Evolutionary conservation across 306 rosid genomes (phyloP).

Genomic region (Fagus crenata): DNA sequence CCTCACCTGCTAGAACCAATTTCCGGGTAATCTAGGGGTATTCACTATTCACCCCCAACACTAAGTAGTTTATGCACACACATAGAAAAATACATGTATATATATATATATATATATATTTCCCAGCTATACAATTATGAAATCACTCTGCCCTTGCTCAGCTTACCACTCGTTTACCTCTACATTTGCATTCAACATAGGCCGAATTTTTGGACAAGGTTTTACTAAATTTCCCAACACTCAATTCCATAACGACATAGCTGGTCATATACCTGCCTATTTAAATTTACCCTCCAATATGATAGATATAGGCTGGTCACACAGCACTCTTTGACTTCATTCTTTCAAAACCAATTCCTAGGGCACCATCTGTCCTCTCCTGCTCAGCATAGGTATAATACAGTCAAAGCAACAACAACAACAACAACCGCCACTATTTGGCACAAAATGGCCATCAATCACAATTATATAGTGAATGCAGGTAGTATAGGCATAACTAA

Average conservation of each 20-base stretch:
- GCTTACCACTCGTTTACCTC: too few species aligned
- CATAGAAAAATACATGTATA: too few species aligned
- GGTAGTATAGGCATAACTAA: neutral
- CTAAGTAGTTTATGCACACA: too few species aligned
- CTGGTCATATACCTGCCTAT: neutral
- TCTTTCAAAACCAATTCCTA: neutral
- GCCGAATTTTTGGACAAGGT: neutral
- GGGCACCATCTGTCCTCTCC: neutral
- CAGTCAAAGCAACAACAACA: neutral
- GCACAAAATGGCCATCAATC: neutral
- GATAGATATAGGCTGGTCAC: neutral
- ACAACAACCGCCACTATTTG: neutral
- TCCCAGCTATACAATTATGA: too few species aligned
- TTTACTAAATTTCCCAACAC: neutral
- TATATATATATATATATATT: too few species aligned
- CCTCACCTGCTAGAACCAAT: too few species aligned
- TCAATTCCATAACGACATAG: neutral
- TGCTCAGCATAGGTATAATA: neutral
- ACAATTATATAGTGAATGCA: neutral
- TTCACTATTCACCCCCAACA: too few species aligned
- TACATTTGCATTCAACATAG: neutral
- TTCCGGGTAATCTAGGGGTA: too few species aligned
- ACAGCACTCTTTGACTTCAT: neutral
- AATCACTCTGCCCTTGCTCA: too few species aligned
- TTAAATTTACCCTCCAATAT: neutral